Conservation (phyloP, 805 yeast genomes). For the Starmerella roubikii region DNA sequence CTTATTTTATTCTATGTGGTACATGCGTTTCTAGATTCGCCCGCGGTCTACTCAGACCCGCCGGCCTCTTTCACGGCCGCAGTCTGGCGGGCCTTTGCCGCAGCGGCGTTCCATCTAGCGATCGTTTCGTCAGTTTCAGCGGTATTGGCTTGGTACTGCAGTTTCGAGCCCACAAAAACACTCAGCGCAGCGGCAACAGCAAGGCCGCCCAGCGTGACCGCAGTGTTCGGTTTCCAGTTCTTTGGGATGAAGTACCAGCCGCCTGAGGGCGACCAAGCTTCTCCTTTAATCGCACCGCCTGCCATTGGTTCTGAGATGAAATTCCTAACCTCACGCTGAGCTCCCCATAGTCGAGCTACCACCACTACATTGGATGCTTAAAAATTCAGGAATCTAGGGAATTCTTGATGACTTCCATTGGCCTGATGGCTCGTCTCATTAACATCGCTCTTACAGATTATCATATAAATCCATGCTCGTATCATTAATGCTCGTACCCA, state of each 20-base stretch:
- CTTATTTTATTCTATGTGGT: background rate
- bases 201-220: constrained; percentile 31
- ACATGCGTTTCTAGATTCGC: background rate
- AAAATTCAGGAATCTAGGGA: too few relatives aligned
- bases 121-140: constrained; percentile 31
- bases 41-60: constrained; percentile 6
- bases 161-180: constrained; percentile 30
- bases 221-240: constrained; percentile 36
- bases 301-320: too few relatives aligned
- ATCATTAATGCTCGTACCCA: too few relatives aligned
- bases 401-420: too few relatives aligned
- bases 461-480: too few relatives aligned
- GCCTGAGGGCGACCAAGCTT: constrained; percentile 35
- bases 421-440: too few relatives aligned
- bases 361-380: too few relatives aligned
- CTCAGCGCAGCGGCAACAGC: constrained; percentile 26
- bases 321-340: too few relatives aligned
- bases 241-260: constrained; percentile 45
- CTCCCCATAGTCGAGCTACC: too few relatives aligned
- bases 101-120: constrained; percentile 36
- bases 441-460: too few relatives aligned
- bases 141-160: constrained; percentile 28
- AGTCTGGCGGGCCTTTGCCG: constrained; percentile 27
- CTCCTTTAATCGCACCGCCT: constrained; percentile 23
- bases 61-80: constrained; percentile 20